Evolutionary conservation across 768 basidiomycete species (phyloP), one percentile per base, ranked within the genome.

Genomic region (Leccinum rimulosum): DNA sequence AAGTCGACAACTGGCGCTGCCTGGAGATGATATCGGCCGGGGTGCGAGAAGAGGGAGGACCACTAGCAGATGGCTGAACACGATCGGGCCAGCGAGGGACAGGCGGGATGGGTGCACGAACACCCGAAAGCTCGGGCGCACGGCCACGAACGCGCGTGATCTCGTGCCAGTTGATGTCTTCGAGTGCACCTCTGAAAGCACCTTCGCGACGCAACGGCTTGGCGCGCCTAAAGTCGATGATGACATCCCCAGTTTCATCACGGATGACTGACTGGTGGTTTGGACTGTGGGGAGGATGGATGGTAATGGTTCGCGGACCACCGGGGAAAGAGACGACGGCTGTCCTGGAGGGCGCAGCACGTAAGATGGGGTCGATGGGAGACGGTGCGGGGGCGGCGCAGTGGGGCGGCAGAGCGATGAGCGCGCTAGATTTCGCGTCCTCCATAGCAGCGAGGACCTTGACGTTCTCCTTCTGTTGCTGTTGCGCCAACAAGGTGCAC

Each of bases 171-270:
- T 65, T 61, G 1, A 57, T 22, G 0, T 61, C 59, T 15, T 62
- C 61, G 2, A 61, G 31, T 1, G 53, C 22, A 0, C 66, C 59
- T 33, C 56, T 54, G 57, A 69, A 69, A 3, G 68, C 66, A 7
- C 68, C 68, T 40, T 66, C 64, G 19, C 66, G 63, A 47, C 63
- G 49, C 35, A 69, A 17, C 3, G 68, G 60, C 6, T 55, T 65
- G 28, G 49, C 6, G 33, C 31, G 49, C 19, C 54, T 63, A 31
- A 63, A 50, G 27, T 61, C 48, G 4, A 68, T 19, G 4, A 68
- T 58, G 38, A 61, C 17, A 0, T 68, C 61, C 4, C 63, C 68
- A 1, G 55, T 52, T 36, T 59, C 68, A 33, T 70, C 68, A 11
- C 38, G 63, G 47, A 68, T 36, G 48, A 49, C 35, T 3, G 68